Conservation (phyloP, 306 rosid species). For the Trifolium fragiferum region DNA sequence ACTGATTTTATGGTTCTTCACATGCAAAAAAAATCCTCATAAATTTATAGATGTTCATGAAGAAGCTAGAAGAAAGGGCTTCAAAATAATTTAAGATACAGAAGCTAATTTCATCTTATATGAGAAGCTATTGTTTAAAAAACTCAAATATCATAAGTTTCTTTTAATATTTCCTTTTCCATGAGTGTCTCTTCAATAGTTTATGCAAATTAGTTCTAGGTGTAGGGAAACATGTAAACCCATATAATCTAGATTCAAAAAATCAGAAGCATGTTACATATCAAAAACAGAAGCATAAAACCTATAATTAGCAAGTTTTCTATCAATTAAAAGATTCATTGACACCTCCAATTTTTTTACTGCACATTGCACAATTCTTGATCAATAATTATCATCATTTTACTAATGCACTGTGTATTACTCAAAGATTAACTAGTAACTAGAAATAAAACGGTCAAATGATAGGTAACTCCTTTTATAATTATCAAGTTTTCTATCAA, state of each 20-base stretch:
- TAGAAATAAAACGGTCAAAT: not conserved
- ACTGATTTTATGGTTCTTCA: not conserved
- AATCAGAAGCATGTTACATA: not conserved
- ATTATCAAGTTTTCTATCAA: not conserved
- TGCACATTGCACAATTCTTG: constrained; percentile 8
- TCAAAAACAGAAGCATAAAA: constrained; percentile 7
- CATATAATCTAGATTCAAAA: constrained; percentile 13
- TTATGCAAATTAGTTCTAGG: constrained; percentile 34
- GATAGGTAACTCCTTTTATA: not conserved
- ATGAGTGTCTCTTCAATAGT: not conserved
- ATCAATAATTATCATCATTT: constrained; percentile 22
- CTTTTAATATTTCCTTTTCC: not conserved
- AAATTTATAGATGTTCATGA: not conserved
- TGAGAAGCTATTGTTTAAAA: not conserved
- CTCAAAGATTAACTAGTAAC: not conserved
- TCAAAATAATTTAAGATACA: not conserved
- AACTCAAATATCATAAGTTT: not conserved
- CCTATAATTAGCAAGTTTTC: too few species aligned
- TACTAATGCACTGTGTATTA: not conserved
- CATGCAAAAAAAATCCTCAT: not conserved
- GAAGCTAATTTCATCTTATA: not conserved
- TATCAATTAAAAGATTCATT: constrained; percentile 3
- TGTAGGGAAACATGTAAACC: not conserved
- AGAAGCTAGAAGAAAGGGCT: not conserved
- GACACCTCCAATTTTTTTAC: constrained; percentile 8